Evolutionary conservation across 2,329 filamentous ascomycete genomes (phyloP).

Genomic region (Aspergillus brunneoviolaceus): DNA sequence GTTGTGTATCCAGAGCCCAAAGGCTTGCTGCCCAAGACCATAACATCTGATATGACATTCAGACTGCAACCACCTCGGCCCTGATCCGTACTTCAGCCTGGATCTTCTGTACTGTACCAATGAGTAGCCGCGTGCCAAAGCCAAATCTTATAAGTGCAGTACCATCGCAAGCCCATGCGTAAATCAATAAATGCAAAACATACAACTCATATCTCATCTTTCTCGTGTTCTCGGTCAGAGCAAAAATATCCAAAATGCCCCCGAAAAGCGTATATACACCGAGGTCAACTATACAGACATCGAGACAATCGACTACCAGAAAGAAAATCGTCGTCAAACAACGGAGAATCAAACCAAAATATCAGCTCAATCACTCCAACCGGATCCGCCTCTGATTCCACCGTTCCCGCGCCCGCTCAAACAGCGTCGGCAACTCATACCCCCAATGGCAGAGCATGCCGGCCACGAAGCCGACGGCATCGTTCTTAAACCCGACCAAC

Average conservation of each 20-base stretch:
- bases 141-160: neutral
- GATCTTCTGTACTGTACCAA: neutral
- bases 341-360: neutral
- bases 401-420: slow-evolving; percentile 25
- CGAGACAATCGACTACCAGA: no score
- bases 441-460: slow-evolving; percentile 77
- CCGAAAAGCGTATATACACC: neutral
- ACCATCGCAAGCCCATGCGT: neutral
- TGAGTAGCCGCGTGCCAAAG: neutral
- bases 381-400: slow-evolving; percentile 34
- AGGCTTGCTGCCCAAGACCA: no score
- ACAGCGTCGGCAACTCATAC: slow-evolving; percentile 49
- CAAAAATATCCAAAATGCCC: neutral
- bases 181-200: neutral
- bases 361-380: slow-evolving; percentile 8
- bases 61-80: no score
- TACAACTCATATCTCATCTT: neutral
- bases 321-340: no score
- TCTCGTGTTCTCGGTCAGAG: neutral
- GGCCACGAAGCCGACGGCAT: slow-evolving; percentile 80
- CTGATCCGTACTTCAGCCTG: no score
- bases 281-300: neutral
- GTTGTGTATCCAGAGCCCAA: no score
- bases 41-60: no score
- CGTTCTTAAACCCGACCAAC: slow-evolving; percentile 83